phyloP scores from a whole-genome alignment of 257 asterid species.

The Rubia yunnanensis region DNA sequence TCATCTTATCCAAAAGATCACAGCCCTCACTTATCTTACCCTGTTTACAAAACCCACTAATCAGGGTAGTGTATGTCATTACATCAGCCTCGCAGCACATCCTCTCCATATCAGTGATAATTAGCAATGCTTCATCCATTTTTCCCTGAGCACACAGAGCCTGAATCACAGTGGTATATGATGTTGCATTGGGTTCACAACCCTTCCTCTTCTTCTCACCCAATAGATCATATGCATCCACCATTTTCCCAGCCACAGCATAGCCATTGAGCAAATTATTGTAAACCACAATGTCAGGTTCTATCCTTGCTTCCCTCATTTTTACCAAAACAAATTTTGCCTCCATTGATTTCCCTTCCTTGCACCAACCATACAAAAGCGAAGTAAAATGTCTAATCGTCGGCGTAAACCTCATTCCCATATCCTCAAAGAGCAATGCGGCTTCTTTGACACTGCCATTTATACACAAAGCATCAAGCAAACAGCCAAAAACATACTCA shows the following conservation, averaged over 20 bases:
- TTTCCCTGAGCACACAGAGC: conserved; percentile 68
- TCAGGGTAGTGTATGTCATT: conserved; percentile 66
- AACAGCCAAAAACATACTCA: conserved; percentile 81
- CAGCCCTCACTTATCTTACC: conserved; percentile 54
- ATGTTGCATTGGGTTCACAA: conserved; percentile 67
- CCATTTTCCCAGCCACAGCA: conserved; percentile 59
- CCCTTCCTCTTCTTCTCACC: conserved; percentile 63
- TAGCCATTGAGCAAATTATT: conserved; percentile 83
- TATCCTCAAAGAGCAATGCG: conserved; percentile 73
- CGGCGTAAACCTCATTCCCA: conserved; percentile 56
- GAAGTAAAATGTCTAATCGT: conserved; percentile 82
- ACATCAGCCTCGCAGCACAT: conserved; percentile 66
- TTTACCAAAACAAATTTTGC: conserved; percentile 71
- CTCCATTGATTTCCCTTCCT: conserved; percentile 79
- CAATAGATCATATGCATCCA: conserved; percentile 68
- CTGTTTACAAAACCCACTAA: conserved; percentile 89
- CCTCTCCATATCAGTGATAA: conserved; percentile 58
- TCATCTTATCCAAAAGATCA: conserved; percentile 58
- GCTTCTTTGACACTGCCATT: conserved; percentile 89
- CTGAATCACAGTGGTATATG: conserved; percentile 73
- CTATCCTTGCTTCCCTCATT: conserved; percentile 89
- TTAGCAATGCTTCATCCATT: conserved; percentile 67
- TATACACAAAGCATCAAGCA: conserved; percentile 85
- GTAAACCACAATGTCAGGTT: conserved; percentile 85
- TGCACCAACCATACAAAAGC: conserved; percentile 82